Conservation (phyloP, 2,329 filamentous ascomycete genomes). For the Pestalotiopsis sp. region DNA sequence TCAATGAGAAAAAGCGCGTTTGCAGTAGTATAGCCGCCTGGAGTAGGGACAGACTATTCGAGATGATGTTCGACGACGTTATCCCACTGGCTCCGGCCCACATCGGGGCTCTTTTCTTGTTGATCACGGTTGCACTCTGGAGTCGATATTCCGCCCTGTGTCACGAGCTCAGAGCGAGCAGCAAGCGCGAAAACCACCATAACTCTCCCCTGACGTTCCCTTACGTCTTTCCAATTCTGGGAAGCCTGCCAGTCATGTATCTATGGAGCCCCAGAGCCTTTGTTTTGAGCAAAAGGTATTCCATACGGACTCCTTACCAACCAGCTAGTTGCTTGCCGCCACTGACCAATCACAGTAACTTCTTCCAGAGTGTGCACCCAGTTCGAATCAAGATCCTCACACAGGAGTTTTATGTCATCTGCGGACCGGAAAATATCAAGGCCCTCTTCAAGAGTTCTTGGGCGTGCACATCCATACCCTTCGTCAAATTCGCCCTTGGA, state of each 20-base stretch:
- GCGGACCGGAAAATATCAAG: conserved; percentile 25
- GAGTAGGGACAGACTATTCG: neutral
- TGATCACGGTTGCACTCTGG: neutral
- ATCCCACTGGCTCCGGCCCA: neutral
- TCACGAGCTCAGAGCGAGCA: neutral
- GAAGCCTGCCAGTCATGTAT: conserved; percentile 22
- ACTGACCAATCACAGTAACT: conserved; percentile 21
- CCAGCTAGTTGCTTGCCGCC: neutral
- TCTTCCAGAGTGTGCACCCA: conserved; percentile 25
- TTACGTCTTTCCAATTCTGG: conserved; percentile 25
- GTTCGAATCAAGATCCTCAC: conserved; percentile 25
- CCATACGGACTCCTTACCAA: neutral
- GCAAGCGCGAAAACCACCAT: conserved; percentile 8
- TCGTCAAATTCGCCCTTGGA: conserved; percentile 31
- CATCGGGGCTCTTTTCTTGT: neutral
- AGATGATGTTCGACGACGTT: neutral
- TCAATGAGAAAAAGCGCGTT: neutral
- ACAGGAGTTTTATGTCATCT: conserved; percentile 24
- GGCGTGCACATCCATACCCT: conserved; percentile 28
- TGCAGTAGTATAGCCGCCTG: neutral
- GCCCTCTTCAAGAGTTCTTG: conserved; percentile 27
- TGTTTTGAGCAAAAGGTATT: conserved; percentile 24
- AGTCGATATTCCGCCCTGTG: neutral
- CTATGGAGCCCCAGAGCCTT: conserved; percentile 24
- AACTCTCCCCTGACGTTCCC: conserved; percentile 23